Conservation (phyloP, 139 green algal genomes). For the Closterium sp. region DNA sequence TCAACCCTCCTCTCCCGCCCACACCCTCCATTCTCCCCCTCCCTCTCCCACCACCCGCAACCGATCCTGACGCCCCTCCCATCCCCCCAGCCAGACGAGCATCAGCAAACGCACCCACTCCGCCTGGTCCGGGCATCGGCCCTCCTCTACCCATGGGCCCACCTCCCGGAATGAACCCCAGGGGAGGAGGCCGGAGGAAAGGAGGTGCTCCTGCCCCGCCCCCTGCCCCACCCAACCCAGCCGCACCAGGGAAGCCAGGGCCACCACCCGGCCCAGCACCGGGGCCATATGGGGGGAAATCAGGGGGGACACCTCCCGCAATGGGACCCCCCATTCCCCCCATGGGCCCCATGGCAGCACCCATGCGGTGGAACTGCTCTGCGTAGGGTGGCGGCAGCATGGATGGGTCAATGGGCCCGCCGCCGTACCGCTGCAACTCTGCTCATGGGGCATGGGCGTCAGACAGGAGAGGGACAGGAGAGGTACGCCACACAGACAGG, state of each 20-base stretch:
- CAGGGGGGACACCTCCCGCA: background rate
- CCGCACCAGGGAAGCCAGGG: background rate
- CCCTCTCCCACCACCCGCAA: background rate
- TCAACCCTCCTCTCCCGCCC: background rate
- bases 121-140: background rate
- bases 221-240: background rate
- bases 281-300: background rate
- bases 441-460: background rate
- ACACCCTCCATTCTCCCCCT: background rate
- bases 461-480: background rate
- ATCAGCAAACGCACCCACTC: background rate
- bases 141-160: background rate
- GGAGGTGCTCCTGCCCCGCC: background rate
- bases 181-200: background rate
- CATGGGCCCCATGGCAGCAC: background rate
- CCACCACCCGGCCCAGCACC: background rate
- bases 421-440: background rate
- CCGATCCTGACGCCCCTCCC: background rate
- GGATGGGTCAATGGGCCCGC: background rate
- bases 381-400: background rate
- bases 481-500: too few species aligned
- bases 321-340: background rate
- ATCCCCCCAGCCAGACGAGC: slow-evolving; percentile 1
- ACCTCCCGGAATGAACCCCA: background rate
- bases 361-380: background rate